Evolutionary conservation across 2,329 filamentous ascomycete species (phyloP).

Genomic region (Westerdykella aurantiaca): DNA sequence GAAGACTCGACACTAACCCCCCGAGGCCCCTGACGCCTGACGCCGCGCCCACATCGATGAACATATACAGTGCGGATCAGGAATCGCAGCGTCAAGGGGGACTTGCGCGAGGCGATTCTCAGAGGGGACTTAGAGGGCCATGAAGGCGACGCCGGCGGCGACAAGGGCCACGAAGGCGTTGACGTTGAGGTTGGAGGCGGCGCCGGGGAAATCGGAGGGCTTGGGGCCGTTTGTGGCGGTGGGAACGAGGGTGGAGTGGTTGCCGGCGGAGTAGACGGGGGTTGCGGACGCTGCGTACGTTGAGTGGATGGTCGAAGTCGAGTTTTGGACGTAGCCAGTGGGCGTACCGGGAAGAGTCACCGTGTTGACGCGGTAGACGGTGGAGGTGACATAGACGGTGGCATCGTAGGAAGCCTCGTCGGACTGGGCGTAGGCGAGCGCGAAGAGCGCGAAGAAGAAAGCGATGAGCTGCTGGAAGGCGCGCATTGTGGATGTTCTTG

Average conservation of each 20-base stretch:
- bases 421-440: slow-evolving; percentile 22
- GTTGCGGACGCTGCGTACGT: slow-evolving; percentile 7
- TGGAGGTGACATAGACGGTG: slow-evolving; percentile 35
- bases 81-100: slow-evolving; percentile 1
- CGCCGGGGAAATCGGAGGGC: slow-evolving; percentile 26
- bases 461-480: slow-evolving; percentile 31
- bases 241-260: slow-evolving; percentile 10
- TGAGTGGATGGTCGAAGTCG: slow-evolving; percentile 28
- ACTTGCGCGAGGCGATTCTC: slow-evolving; percentile 5
- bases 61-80: background rate
- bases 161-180: slow-evolving; percentile 25
- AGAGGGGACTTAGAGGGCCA: slow-evolving; percentile 27
- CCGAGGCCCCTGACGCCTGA: slow-evolving; percentile 4
- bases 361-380: slow-evolving; percentile 36
- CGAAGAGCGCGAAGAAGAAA: slow-evolving; percentile 32
- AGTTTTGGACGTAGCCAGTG: slow-evolving; percentile 24
- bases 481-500: slow-evolving; percentile 24
- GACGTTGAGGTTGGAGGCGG: slow-evolving; percentile 27
- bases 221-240: slow-evolving; percentile 5
- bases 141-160: slow-evolving; percentile 29
- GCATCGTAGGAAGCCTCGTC: slow-evolving; percentile 22
- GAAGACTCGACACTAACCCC: background rate
- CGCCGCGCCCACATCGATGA: slow-evolving; percentile 2
- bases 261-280: slow-evolving; percentile 12
- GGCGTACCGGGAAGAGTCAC: slow-evolving; percentile 30